A percentile compares a stretch with the other conserved stretches of the same genome.
These are phyloP conservation scores for Cardiospermum halicacabum DNA, from an alignment of 345 rosid genomes.

Conservation along the genomic window DNA sequence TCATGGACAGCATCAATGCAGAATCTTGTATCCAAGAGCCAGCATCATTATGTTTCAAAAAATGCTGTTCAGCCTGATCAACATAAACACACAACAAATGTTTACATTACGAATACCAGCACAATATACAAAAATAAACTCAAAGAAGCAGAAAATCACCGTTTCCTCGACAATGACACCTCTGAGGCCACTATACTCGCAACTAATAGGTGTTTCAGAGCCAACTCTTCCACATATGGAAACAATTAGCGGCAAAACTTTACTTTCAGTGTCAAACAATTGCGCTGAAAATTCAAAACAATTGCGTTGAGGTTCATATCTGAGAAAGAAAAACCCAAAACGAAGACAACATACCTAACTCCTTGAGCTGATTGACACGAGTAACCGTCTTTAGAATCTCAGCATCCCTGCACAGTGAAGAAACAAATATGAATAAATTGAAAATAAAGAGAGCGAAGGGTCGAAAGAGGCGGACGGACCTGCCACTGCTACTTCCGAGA, in stretches of 20 bases:
- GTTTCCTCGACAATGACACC: conserved; percentile 78
- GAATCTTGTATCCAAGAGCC: conserved; percentile 99
- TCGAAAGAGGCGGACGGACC: no score
- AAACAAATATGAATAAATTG: neutral
- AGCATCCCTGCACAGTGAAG: conserved; percentile 55
- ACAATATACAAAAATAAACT: neutral
- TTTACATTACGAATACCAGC: neutral
- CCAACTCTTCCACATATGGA: conserved; percentile 80
- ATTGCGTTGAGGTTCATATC: neutral
- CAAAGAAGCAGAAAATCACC: conserved; percentile 40
- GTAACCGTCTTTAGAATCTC: conserved; percentile 71
- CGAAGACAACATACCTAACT: conserved; percentile 50
- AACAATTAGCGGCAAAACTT: conserved; percentile 65
- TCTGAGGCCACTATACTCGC: conserved; percentile 74
- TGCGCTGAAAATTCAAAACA: conserved; percentile 44
- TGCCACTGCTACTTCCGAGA: conserved; percentile 91
- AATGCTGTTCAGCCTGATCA: conserved; percentile 84
- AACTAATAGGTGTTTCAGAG: conserved; percentile 74
- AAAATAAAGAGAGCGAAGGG: no score
- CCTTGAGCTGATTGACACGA: conserved; percentile 75
- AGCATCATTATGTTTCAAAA: conserved; percentile 87
- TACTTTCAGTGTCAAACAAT: conserved; percentile 68
- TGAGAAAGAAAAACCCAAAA: no score
- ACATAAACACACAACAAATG: conserved; percentile 16
- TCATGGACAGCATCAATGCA: conserved; percentile 82